A percentile compares a stretch with the other conserved stretches of the same genome.
These are phyloP conservation scores for Lenwebbia sp. DNA, from an alignment of 345 rosid genomes.

Conservation along the genomic window DNA sequence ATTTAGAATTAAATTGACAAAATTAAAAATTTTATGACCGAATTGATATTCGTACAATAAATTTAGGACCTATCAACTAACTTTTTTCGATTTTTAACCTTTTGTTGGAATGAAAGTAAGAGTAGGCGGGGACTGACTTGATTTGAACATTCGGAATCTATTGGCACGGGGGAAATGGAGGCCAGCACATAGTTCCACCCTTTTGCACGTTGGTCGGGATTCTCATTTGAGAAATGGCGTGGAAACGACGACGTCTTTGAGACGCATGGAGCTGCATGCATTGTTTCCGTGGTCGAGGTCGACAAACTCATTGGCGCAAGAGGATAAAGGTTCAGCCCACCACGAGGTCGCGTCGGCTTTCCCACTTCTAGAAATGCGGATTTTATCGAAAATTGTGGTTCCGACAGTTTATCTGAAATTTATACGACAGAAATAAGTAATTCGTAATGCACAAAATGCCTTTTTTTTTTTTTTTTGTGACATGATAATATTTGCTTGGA, in stretches of 20 bases:
- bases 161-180: neutral
- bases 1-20: no score
- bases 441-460: neutral
- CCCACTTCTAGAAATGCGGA: neutral
- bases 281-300: neutral
- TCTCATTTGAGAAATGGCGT: neutral
- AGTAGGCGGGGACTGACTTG: neutral
- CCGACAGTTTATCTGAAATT: neutral
- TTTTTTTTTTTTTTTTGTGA: neutral
- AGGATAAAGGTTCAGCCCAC: neutral
- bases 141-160: neutral
- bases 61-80: no score
- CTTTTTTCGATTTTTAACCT: neutral
- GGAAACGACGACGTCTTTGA: neutral
- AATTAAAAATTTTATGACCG: no score
- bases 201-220: neutral
- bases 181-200: neutral
- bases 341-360: neutral
- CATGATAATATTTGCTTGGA: neutral
- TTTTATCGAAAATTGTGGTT: neutral
- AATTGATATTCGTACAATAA: no score
- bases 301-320: neutral
- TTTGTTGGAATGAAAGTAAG: neutral
- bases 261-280: neutral
- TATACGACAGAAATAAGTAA: neutral